These are phyloP conservation scores for Ramalina intermedia DNA, from an alignment of 495 filamentous ascomycete species.

Conservation along the genomic window DNA sequence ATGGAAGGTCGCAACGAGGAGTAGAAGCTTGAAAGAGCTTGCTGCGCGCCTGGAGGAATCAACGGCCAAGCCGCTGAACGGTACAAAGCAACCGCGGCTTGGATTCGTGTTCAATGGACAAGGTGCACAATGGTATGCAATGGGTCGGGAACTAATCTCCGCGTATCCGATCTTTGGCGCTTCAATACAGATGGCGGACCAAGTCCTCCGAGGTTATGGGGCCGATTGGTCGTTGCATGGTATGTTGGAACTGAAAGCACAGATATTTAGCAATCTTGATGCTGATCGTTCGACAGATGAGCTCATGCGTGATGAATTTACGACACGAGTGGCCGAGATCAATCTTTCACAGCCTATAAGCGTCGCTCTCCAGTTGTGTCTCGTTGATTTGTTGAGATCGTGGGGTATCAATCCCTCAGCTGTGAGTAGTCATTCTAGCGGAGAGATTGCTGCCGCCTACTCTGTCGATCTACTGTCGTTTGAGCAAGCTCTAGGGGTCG, in stretches of 20 bases:
- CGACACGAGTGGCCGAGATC: background rate
- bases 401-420: slow-evolving; percentile 20
- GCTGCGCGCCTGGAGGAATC: background rate
- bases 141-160: slow-evolving; percentile 18
- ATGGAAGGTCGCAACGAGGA: background rate
- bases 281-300: slow-evolving; percentile 9
- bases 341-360: slow-evolving; percentile 8
- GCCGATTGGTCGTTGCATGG: slow-evolving; percentile 19
- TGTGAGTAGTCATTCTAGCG: slow-evolving; percentile 28
- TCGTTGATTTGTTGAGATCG: slow-evolving; percentile 23
- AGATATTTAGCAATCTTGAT: background rate
- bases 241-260: background rate
- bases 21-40: background rate
- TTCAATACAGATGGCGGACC: slow-evolving; percentile 15
- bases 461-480: slow-evolving; percentile 14
- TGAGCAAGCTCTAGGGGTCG: slow-evolving; percentile 16
- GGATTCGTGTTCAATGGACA: slow-evolving; percentile 19
- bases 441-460: slow-evolving; percentile 28
- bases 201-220: slow-evolving; percentile 14
- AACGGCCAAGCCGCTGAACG: background rate
- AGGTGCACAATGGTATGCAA: slow-evolving; percentile 20
- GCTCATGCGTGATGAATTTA: background rate
- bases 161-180: slow-evolving; percentile 17
- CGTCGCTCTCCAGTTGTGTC: slow-evolving; percentile 28
- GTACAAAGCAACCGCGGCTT: background rate